phyloP scores from a whole-genome alignment of 805 yeast genomes.

The Yarrowia hollandica region DNA sequence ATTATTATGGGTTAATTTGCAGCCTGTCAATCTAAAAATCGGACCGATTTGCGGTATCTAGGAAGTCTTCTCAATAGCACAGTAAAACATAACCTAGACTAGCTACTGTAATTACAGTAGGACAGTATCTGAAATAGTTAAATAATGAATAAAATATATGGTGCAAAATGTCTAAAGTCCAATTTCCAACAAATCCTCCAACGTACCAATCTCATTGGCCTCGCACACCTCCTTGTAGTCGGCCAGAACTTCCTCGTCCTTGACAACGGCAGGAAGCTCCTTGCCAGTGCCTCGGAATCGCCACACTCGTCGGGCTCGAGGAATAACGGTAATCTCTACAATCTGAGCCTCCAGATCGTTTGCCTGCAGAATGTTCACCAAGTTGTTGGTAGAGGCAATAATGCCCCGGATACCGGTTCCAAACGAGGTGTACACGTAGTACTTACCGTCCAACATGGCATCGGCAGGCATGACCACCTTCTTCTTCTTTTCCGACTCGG shows the following conservation, averaged over 20 bases:
- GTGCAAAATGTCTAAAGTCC: slow-evolving; percentile 15
- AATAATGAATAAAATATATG: slow-evolving; percentile 6
- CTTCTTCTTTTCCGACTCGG: slow-evolving; percentile 12
- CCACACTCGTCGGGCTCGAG: slow-evolving; percentile 83
- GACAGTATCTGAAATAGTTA: too few relatives aligned
- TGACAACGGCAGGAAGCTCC: slow-evolving; percentile 78
- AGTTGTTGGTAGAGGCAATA: slow-evolving; percentile 71
- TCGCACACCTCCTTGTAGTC: slow-evolving; percentile 26
- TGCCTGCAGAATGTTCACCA: slow-evolving; percentile 72
- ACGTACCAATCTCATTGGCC: slow-evolving; percentile 19
- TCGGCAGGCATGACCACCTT: slow-evolving; percentile 24
- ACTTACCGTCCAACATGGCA: slow-evolving; percentile 28
- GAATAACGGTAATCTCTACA: slow-evolving; percentile 85
- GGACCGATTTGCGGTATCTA: too few relatives aligned
- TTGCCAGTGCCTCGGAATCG: slow-evolving; percentile 65
- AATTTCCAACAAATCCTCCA: slow-evolving; percentile 23
- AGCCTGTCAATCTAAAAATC: too few relatives aligned
- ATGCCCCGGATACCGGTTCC: slow-evolving; percentile 82
- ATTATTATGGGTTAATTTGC: too few relatives aligned
- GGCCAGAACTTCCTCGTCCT: slow-evolving; percentile 82
- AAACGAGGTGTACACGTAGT: slow-evolving; percentile 73
- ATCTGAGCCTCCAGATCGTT: slow-evolving; percentile 65
- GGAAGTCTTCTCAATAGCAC: too few relatives aligned
- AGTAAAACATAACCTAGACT: too few relatives aligned
- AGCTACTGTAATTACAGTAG: too few relatives aligned